Evolutionary conservation across 1,284 basidiomycete species (phyloP).

Genomic region (Sporisorium iseilematis-ciliati): DNA sequence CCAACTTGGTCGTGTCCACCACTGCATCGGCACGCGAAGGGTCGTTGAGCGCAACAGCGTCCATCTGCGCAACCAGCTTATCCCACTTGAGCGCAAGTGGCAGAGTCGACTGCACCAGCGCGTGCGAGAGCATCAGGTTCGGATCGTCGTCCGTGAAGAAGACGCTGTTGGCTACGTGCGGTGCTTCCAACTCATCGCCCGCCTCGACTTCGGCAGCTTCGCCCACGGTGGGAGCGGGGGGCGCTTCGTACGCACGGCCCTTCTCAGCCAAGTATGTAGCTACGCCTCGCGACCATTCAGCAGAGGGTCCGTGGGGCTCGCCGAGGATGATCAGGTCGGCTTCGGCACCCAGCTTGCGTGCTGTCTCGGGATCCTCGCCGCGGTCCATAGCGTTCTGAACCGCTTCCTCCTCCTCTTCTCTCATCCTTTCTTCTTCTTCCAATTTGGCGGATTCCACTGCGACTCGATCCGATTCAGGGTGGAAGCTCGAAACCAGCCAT

Average conservation of each 20-base stretch:
- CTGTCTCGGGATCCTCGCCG: conserved; percentile 62
- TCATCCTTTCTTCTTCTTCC: conserved; percentile 50
- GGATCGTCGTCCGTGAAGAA: conserved; percentile 59
- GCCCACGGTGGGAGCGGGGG: conserved; percentile 28
- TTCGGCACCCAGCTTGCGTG: conserved; percentile 64
- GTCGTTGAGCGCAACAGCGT: conserved; percentile 42
- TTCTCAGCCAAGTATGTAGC: conserved; percentile 64
- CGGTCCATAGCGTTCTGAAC: conserved; percentile 63
- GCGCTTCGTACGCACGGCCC: conserved; percentile 62
- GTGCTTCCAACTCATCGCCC: conserved; percentile 13
- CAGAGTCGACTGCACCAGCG: conserved; percentile 63
- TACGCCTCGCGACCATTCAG: conserved; percentile 64
- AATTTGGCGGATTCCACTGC: conserved; percentile 48
- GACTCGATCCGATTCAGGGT: conserved; percentile 48
- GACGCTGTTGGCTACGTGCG: conserved; percentile 34
- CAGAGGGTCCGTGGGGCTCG: conserved; percentile 62
- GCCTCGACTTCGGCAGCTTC: conserved; percentile 11
- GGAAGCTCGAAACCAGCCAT: conserved; percentile 48
- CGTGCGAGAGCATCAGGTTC: conserved; percentile 66
- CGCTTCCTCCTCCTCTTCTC: conserved; percentile 61
- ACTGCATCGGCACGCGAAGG: conserved; percentile 22
- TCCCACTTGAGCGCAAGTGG: conserved; percentile 62
- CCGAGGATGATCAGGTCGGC: conserved; percentile 67
- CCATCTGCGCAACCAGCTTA: conserved; percentile 56
- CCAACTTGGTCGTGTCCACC: conserved; percentile 40